Evolutionary conservation across 2,329 filamentous ascomycete species (phyloP), one percentile per base, ranked within the genome.

Genomic region (Microdochium trichocladiopsis): DNA sequence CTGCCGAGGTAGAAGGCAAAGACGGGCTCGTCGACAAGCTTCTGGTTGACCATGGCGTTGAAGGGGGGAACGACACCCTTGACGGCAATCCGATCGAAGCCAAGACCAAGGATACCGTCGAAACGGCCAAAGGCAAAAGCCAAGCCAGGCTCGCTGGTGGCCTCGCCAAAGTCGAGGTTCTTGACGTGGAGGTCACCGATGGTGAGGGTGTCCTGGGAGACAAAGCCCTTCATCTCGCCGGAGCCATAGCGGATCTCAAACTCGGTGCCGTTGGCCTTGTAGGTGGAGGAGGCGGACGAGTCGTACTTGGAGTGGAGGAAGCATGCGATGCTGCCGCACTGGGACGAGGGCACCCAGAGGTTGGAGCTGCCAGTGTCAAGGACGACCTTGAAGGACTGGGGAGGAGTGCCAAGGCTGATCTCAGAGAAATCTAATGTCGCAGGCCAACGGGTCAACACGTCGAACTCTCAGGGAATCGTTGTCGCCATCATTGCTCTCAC

Each of bases 381-480:
- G 58, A 99, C 88, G 61, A 99, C 95, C 83, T 99, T 99, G 85
- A 99, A 99, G 61, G 76, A 80, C 77, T 99, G 94, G 31, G 94
- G 86, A 59, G 94, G 94, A 49, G 86, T 93, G 59, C 94, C 94
- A 69, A 99, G 83, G 62, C 84, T 82, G 70, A 99, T 96, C 72
- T 96, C 91, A 61, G 93, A 95, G 83, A 96, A 99, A 80, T 99
- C 92, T 95, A n/a, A n/a, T n/a, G n/a, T n/a, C n/a, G n/a, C n/a
- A n/a, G n/a, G n/a, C n/a, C n/a, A n/a, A n/a, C n/a, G n/a, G n/a
- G n/a, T n/a, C n/a, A n/a, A n/a, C n/a, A n/a, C n/a, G n/a, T n/a
- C n/a, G n/a, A n/a, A n/a, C n/a, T n/a, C 16, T 45, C 6, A 8
- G 37, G 37, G 6, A 6, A 45, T 22, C 21, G 37, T 45, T 16